phyloP scores from a whole-genome alignment of 1,284 basidiomycete species.

The Irpex lacteus region DNA sequence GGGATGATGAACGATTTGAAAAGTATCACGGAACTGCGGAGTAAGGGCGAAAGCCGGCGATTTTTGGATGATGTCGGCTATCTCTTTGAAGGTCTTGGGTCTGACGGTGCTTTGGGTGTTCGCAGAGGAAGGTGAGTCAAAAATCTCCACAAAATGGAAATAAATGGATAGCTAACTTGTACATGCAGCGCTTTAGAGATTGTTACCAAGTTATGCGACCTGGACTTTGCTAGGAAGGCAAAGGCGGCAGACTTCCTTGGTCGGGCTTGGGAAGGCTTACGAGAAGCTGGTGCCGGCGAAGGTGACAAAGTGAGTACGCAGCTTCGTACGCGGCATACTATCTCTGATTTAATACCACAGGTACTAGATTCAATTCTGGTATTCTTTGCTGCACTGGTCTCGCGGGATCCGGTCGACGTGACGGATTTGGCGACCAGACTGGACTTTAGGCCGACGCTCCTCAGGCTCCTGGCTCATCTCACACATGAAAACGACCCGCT shows the following conservation, averaged over 20 bases:
- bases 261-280: constrained; percentile 64
- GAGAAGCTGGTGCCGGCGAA: constrained; percentile 52
- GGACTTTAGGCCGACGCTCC: constrained; percentile 41
- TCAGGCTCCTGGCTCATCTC: constrained; percentile 38
- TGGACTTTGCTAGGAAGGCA: constrained; percentile 71
- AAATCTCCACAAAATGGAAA: neutral
- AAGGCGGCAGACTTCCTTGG: constrained; percentile 68
- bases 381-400: constrained; percentile 56
- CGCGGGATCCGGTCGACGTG: constrained; percentile 52
- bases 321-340: neutral
- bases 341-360: constrained; percentile 28
- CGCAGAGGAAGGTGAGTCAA: constrained; percentile 60
- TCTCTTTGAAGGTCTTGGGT: constrained; percentile 71
- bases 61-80: constrained; percentile 82
- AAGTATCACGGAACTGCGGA: constrained; percentile 75
- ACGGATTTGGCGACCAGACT: constrained; percentile 46
- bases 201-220: constrained; percentile 65
- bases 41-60: constrained; percentile 73
- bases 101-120: constrained; percentile 48
- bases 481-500: constrained; percentile 45
- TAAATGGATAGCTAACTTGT: neutral
- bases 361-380: constrained; percentile 58
- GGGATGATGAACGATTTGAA: constrained; percentile 74
- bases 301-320: constrained; percentile 50
- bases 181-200: constrained; percentile 65